Evolutionary conservation across 805 yeast species (phyloP).

Genomic region (Grigorovia humatica): DNA sequence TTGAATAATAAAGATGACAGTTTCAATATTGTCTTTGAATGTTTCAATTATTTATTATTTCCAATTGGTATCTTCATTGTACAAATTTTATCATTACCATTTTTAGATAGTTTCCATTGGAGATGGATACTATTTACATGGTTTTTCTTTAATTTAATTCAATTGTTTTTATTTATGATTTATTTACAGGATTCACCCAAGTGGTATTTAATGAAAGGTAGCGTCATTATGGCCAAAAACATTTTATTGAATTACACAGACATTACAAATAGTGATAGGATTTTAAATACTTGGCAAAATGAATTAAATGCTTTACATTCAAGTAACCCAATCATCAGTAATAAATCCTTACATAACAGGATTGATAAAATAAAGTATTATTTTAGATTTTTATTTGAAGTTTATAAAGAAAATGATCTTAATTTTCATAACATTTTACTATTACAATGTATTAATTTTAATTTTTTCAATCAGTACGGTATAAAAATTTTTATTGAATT

Average conservation of each 20-base stretch:
- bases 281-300: not conserved
- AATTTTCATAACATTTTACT: not conserved
- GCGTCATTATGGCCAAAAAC: slow-evolving; percentile 10
- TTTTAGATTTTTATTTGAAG: no score
- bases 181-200: slow-evolving; percentile 4
- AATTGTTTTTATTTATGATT: not conserved
- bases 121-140: slow-evolving; percentile 2
- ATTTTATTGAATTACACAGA: not conserved
- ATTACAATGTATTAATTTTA: not conserved
- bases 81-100: slow-evolving; percentile 45
- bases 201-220: slow-evolving; percentile 9
- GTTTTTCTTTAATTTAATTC: not conserved
- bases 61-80: slow-evolving; percentile 64
- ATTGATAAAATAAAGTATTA: no score
- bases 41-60: not conserved
- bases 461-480: slow-evolving; percentile 1
- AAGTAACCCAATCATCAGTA: not conserved
- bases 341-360: not conserved
- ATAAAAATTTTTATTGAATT: not conserved
- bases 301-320: not conserved
- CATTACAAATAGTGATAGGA: not conserved
- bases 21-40: not conserved
- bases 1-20: no score
- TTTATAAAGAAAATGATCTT: not conserved
- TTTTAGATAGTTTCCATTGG: slow-evolving; percentile 5